Evolutionary conservation across 1,284 basidiomycete genomes (phyloP).

Genomic region (Lentinus polychrous): DNA sequence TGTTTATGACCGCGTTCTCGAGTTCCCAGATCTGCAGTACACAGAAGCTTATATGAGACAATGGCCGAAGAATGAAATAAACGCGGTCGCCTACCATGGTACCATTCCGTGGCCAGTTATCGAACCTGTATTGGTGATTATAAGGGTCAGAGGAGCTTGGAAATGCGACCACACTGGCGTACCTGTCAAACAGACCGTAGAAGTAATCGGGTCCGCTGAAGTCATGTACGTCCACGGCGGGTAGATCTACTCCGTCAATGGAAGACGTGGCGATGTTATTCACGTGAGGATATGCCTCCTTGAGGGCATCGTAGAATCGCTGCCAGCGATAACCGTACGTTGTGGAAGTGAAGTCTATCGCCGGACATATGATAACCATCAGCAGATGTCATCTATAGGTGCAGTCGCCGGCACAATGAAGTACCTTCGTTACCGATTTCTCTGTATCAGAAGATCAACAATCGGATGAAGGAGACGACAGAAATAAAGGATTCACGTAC

Average conservation of each 20-base stretch:
- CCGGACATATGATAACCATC: background rate
- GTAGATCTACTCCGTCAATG: conserved; percentile 3
- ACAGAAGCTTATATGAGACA: background rate
- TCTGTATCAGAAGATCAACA: background rate
- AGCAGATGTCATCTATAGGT: background rate
- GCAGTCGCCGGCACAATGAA: too few relatives aligned
- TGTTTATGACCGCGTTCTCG: conserved; percentile 8
- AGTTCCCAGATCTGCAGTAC: conserved; percentile 8
- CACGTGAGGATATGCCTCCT: conserved; percentile 3
- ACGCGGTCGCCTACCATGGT: background rate
- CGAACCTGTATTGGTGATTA: background rate
- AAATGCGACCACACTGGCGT: background rate
- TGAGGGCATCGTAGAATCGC: conserved; percentile 7
- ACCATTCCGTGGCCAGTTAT: conserved; percentile 7
- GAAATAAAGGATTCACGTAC: background rate
- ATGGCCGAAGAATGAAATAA: background rate
- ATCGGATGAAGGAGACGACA: background rate
- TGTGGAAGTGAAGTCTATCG: conserved; percentile 6
- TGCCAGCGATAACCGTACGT: conserved; percentile 8
- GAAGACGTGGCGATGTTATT: conserved; percentile 4
- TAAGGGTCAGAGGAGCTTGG: background rate
- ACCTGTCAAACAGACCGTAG: conserved; percentile 4
- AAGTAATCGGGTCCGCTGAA: conserved; percentile 7
- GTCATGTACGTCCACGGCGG: conserved; percentile 7
- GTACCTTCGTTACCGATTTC: conserved; percentile 2